A percentile compares a stretch with the other conserved stretches of the same genome.
Conservation (phyloP, 371 early-diverging fungal genomes). For the Apophysomyces variabilis region DNA sequence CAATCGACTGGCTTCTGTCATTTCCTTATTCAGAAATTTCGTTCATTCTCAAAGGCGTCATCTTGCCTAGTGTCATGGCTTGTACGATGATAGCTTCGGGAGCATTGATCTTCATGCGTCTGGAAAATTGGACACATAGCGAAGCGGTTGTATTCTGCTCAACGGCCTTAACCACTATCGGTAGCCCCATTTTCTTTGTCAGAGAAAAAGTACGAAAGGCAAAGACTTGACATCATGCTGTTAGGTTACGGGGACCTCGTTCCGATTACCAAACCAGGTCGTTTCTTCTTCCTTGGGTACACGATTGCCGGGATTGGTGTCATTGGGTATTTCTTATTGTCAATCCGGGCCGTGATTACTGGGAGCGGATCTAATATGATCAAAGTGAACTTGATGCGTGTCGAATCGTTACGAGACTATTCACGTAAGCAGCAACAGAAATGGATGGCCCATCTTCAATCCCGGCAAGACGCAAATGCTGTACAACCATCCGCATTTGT, state of each 20-base stretch:
- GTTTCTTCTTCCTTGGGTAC: constrained; percentile 24
- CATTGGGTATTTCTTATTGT: constrained; percentile 25
- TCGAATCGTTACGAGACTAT: constrained; percentile 23
- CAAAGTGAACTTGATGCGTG: constrained; percentile 29
- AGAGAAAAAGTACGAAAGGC: background rate
- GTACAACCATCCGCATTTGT: background rate
- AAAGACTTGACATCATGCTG: background rate
- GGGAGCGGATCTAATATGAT: constrained; percentile 23
- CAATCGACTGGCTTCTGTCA: constrained; percentile 16
- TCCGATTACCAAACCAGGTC: constrained; percentile 17
- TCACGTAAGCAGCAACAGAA: constrained; percentile 22
- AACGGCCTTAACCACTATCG: constrained; percentile 27
- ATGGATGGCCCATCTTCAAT: constrained; percentile 14
- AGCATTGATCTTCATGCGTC: constrained; percentile 15
- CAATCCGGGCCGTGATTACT: constrained; percentile 28
- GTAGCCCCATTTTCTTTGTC: background rate
- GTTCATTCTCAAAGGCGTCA: constrained; percentile 14
- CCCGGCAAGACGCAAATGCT: background rate
- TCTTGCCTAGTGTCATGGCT: constrained; percentile 24
- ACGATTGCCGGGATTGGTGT: constrained; percentile 22
- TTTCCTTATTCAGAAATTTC: constrained; percentile 22
- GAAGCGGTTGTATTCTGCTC: constrained; percentile 26
- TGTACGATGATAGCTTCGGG: constrained; percentile 19
- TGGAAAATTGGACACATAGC: constrained; percentile 28
- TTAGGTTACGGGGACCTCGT: constrained; percentile 32